Conservation (phyloP, 495 filamentous ascomycete genomes). For the Neurospora sp. region DNA sequence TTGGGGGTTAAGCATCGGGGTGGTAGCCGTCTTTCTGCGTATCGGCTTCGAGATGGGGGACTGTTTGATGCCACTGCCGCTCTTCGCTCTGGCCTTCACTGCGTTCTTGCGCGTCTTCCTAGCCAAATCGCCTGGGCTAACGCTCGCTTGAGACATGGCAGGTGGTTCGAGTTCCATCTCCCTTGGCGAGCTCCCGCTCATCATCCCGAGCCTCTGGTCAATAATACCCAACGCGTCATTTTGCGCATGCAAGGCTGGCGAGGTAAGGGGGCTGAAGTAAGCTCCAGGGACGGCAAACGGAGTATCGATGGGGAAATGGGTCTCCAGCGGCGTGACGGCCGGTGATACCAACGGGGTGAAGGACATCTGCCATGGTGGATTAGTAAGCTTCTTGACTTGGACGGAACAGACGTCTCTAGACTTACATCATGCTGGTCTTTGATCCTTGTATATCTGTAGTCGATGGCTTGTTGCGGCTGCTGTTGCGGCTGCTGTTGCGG, state of each 20-base stretch:
- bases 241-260: slow-evolving; percentile 81
- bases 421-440: slow-evolving; percentile 75
- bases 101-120: slow-evolving; percentile 40
- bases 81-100: slow-evolving; percentile 28
- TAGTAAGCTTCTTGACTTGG: slow-evolving; percentile 12
- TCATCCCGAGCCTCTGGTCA: slow-evolving; percentile 28
- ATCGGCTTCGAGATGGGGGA: slow-evolving; percentile 81
- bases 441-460: slow-evolving; percentile 58
- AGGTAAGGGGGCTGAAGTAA: slow-evolving; percentile 89
- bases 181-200: slow-evolving; percentile 33
- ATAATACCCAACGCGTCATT: slow-evolving; percentile 39
- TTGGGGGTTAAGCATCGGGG: slow-evolving; percentile 45
- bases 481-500: slow-evolving; percentile 49
- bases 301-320: slow-evolving; percentile 64
- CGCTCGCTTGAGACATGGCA: slow-evolving; percentile 21
- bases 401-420: slow-evolving; percentile 7
- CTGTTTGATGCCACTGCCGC: slow-evolving; percentile 51
- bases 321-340: slow-evolving; percentile 84
- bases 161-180: slow-evolving; percentile 35
- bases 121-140: slow-evolving; percentile 26
- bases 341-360: slow-evolving; percentile 95
- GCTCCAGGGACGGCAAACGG: slow-evolving; percentile 79
- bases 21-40: slow-evolving; percentile 50
- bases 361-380: slow-evolving; percentile 50
- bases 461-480: slow-evolving; percentile 46